phyloP scores from a whole-genome alignment of 2,329 filamentous ascomycete species.

The Moelleriella libera region DNA sequence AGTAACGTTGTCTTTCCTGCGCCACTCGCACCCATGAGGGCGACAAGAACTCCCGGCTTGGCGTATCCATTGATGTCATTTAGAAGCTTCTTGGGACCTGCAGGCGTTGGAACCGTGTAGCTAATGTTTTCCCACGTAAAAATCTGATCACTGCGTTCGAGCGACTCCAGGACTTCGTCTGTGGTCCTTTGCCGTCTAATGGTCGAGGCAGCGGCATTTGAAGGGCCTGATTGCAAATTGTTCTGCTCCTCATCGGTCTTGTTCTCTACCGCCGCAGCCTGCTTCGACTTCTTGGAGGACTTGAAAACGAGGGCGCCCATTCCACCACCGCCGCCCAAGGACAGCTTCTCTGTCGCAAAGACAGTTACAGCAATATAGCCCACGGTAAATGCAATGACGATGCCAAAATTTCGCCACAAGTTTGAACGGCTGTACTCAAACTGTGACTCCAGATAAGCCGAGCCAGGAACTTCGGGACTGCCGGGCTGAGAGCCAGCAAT shows the following conservation, averaged over 20 bases:
- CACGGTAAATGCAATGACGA: constrained; percentile 56
- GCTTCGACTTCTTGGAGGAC: constrained; percentile 11
- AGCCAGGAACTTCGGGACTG: constrained; percentile 28
- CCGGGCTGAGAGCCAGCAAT: constrained; percentile 33
- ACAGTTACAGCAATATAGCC: constrained; percentile 62
- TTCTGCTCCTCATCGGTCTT: constrained; percentile 9
- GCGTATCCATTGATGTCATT: constrained; percentile 6
- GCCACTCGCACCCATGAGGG: constrained; percentile 5
- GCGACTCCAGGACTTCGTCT: constrained; percentile 25
- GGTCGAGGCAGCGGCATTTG: neutral
- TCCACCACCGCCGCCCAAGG: constrained; percentile 39
- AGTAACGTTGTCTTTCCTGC: constrained; percentile 5
- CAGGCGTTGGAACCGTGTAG: constrained; percentile 46
- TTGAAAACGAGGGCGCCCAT: constrained; percentile 62
- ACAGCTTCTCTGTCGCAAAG: constrained; percentile 50
- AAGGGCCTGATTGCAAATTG: neutral
- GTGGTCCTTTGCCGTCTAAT: constrained; percentile 2
- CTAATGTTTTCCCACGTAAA: constrained; percentile 58
- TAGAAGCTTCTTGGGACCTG: constrained; percentile 13
- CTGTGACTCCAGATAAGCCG: constrained; percentile 35
- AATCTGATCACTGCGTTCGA: constrained; percentile 44
- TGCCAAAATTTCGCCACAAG: constrained; percentile 60
- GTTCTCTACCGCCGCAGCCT: neutral
- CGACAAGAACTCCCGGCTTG: constrained; percentile 4
- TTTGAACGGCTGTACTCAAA: constrained; percentile 40